These are phyloP conservation scores for Kitagawia praeruptora DNA, from an alignment of 129 eudicot genomes.

Conservation along the genomic window DNA sequence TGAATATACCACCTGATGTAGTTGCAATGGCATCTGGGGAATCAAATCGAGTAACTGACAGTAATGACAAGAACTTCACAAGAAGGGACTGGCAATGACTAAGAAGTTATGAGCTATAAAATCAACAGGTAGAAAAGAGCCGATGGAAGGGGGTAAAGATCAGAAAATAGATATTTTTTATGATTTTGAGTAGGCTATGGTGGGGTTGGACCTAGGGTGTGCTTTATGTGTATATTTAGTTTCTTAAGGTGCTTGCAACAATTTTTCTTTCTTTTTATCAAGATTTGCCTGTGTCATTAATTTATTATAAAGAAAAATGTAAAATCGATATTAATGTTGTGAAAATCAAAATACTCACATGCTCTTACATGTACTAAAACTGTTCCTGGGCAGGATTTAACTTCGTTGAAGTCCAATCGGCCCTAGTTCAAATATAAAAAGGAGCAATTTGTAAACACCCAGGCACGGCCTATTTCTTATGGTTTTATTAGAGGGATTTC, in stretches of 20 bases:
- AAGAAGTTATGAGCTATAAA: neutral
- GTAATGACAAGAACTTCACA: conserved; percentile 25
- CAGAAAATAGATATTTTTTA: neutral
- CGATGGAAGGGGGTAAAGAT: neutral
- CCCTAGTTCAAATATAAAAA: too few relatives aligned
- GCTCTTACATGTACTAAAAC: neutral
- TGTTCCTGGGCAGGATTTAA: too few relatives aligned
- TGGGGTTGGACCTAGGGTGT: neutral
- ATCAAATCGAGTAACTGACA: conserved; percentile 36
- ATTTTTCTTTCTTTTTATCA: neutral
- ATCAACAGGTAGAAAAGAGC: neutral
- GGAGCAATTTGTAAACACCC: too few relatives aligned
- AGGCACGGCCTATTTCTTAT: too few relatives aligned
- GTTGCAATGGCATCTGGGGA: conserved; percentile 43
- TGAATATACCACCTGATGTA: conserved; percentile 46
- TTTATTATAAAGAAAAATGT: neutral
- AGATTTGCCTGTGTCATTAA: neutral
- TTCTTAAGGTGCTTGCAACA: neutral
- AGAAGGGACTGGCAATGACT: conserved; percentile 25
- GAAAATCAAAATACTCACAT: neutral
- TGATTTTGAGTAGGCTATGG: neutral
- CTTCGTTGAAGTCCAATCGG: too few relatives aligned
- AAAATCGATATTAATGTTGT: neutral
- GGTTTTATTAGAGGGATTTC: too few relatives aligned
- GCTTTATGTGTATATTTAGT: conserved; percentile 1